phyloP scores from a whole-genome alignment of 2,329 filamentous ascomycete species.

The Myriosclerotinia scirpicola region DNA sequence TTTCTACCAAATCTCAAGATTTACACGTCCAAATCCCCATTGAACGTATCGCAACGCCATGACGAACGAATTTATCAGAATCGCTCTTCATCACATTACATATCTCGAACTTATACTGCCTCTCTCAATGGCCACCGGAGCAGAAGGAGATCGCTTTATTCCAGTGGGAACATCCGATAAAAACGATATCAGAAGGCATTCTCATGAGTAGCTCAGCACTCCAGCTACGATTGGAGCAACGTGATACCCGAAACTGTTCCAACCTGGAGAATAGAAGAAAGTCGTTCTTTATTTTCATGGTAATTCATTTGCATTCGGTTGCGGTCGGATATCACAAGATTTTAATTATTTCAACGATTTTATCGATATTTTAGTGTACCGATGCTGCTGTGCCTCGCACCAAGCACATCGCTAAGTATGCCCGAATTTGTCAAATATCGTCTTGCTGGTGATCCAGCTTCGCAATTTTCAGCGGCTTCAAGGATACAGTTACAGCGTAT shows the following conservation, averaged over 20 bases:
- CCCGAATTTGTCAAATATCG: slow-evolving; percentile 50
- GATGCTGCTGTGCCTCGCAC: slow-evolving; percentile 41
- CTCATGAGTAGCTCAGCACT: background rate
- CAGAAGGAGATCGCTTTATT: background rate
- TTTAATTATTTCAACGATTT: no score
- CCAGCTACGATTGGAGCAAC: slow-evolving; percentile 32
- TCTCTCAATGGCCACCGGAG: background rate
- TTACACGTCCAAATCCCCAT: background rate
- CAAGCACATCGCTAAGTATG: slow-evolving; percentile 43
- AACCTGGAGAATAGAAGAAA: background rate
- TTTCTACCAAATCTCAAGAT: background rate
- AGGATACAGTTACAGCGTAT: slow-evolving; percentile 50
- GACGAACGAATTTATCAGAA: background rate
- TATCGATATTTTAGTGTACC: no score
- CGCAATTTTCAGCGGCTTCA: slow-evolving; percentile 51
- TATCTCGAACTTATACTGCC: background rate
- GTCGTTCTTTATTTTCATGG: slow-evolving; percentile 51
- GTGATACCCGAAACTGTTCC: slow-evolving; percentile 32
- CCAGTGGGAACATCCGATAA: background rate
- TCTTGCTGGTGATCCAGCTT: slow-evolving; percentile 45
- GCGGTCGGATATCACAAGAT: slow-evolving; percentile 44
- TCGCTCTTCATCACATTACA: background rate
- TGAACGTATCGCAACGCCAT: background rate
- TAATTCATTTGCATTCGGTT: slow-evolving; percentile 48
- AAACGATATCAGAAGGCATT: background rate